Base-by-base conservation (phyloP, 306 rosid species). In the Ormosia semicastrata region DNA sequence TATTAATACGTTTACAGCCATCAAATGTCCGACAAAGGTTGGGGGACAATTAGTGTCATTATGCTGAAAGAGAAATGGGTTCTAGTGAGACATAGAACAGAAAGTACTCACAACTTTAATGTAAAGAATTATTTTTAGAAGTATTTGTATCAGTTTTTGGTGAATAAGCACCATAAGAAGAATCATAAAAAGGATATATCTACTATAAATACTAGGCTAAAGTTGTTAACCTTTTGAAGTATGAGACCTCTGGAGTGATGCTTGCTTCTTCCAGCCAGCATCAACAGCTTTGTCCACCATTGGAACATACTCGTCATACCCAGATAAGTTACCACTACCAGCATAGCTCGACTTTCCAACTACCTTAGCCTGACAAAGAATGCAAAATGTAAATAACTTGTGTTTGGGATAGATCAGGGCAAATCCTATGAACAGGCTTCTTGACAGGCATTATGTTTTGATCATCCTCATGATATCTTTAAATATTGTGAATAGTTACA, bases 271-370 rank as follows among this genome's bases (percentile, higher is more conserved):
- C 96, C 93, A 93, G 77, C 50, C 66, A 79, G 91, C 86, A 87
- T 95, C 99, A 80, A 95, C 99, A 56, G 98, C 86, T 89, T 95
- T 95, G 90, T 95, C 99, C 69, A 95, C 98, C 94, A 95, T 90
- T 65, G 99, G 99, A 75, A 95, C 89, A 72, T 93, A 95, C 77
- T 93, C 99, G 80, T 93, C 98, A 84, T 92, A 93, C 50, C 96
- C 96, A 12, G 91, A 71, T 68, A 95, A 89, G 84, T 41, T 86
- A 75, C 87, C 84, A 12, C 15, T 85, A 81, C 85, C 87, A n/a
- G 84, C 89, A 77, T 78, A 88, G 82, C 82, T 89, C 64, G 92
- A 83, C 88, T 92, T 89, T 77, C 98, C 98, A 63, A 79, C 90
- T 10, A 84, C 86, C 87, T 88, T 93, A 59, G 94, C 89, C 99